Evolutionary conservation across 768 basidiomycete genomes (phyloP), one percentile per base, ranked within the genome.

Genomic region (Suillus paluster): DNA sequence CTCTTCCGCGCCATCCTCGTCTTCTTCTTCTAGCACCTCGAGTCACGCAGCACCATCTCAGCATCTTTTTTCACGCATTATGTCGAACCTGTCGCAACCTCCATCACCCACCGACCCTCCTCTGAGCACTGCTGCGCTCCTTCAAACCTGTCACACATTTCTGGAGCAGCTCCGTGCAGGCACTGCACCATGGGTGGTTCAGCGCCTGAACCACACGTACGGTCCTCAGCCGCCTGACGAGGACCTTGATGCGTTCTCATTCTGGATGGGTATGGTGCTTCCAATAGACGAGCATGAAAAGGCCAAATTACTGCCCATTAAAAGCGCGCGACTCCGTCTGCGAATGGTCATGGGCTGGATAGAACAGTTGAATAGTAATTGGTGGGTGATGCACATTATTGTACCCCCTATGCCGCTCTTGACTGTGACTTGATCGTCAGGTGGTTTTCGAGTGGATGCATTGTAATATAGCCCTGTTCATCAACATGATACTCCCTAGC

Each of bases 321-420:
- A 87, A 62, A 91, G 86, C 58, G 83, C 92, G 0, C 83, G 90
- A 30, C 79, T 97, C 64, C 83, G 97, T 36, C 77, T 99, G 58
- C 81, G 90, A 60, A 81, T 99, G 68, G 90, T 97, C 61, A 92
- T 92, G 30, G 91, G 94, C 69, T 99, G 97, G 97, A 96, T 98
- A 69, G 94, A 97, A 78, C 84, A 86, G 70, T 76, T 92, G 60
- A 79, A 83, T 57, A 79, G 80, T 58, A 80, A 83, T 54, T 88
- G 86, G 86, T 87, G 71, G 60, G 73, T 65, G 23, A 30, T 45
- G 50, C 21, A 53, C 48, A 38, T 61, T n/a, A 38, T 30, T 42
- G 4, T 54, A 34, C 68, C 58, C 58, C 41, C 66, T 55, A 63
- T 68, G 63, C 66, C 49, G 58, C 62, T 19, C 57, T 50, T 65